Evolutionary conservation across 108 stramenopile genomes (phyloP), one percentile per base, ranked within the genome.

Genomic region (Skeletonema menzelii): DNA sequence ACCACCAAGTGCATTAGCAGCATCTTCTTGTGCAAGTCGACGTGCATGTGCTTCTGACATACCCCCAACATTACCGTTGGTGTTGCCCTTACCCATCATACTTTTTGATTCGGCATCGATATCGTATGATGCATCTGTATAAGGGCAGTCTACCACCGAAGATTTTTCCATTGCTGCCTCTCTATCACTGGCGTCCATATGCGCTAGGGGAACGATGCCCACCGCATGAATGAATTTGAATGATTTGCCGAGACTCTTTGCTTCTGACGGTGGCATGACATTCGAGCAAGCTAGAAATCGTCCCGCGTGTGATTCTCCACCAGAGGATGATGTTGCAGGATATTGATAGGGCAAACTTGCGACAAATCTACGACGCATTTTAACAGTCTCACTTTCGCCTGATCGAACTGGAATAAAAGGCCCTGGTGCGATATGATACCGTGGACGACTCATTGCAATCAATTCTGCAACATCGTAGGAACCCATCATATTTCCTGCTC

Each of bases 171-270:
- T 79, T 46, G 73, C 79, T 68, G 37, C n/a, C 46, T 65, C 66
- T 71, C 59, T 65, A 75, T 75, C 70, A n/a, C 22, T 70, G 1
- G 56, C 66, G 68, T 72, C 61, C 82, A 80, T 80, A 38, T 66
- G 40, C 19, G 76, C 63, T 56, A 92, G 47, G n/a, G 95, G 92
- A 55, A 76, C 67, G 22, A 96, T 69, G 10, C 92, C 95, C 22
- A 96, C 67, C 57, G 95, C 95, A 84, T 96, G 95, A 38, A 96
- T 77, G 56, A 86, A 96, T 75, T 96, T 96, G 28, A 66, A 64
- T 37, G 70, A 19, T 63, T 92, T 91, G 34, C 85, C 72, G 26
- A 82, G 64, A 26, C 75, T 62, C 28, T 85, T 84, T 11, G 31
- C 35, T 40, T 75, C 80, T 10, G 67, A 27, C 22, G 76, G 67